phyloP scores from a whole-genome alignment of 208 protist genomes.

The Trypanosoma lewisi region DNA sequence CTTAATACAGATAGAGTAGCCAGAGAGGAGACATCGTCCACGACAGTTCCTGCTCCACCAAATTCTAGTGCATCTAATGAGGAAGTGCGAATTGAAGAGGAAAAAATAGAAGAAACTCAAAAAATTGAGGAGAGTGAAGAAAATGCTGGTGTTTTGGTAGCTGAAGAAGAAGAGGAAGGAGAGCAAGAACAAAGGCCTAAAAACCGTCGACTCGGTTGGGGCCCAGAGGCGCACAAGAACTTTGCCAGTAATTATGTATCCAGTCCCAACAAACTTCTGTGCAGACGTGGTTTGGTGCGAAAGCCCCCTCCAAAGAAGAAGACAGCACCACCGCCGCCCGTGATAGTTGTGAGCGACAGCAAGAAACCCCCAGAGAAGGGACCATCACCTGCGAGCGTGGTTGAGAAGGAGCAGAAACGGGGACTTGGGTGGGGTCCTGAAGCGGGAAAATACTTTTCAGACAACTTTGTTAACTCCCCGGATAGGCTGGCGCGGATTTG shows the following conservation, averaged over 20 bases:
- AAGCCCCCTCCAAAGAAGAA: neutral
- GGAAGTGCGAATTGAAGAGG: neutral
- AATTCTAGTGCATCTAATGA: neutral
- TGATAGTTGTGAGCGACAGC: neutral
- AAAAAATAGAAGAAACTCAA: neutral
- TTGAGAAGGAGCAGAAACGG: neutral
- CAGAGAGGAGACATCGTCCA: neutral
- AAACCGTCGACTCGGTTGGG: constrained; percentile 41
- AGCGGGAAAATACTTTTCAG: constrained; percentile 63
- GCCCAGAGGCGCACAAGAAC: constrained; percentile 62
- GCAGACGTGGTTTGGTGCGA: neutral
- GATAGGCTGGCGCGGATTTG: constrained; percentile 40
- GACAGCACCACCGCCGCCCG: neutral
- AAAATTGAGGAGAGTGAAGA: neutral
- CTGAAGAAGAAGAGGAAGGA: constrained; percentile 3
- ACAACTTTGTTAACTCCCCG: constrained; percentile 71
- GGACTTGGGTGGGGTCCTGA: constrained; percentile 64
- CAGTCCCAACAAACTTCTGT: constrained; percentile 51
- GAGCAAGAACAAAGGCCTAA: too few species aligned
- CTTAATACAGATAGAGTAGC: neutral
- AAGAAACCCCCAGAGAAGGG: neutral
- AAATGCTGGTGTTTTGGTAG: neutral
- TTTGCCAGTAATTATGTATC: constrained; percentile 75
- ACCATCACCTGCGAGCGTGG: neutral
- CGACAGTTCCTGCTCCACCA: neutral